Evolutionary conservation across 495 filamentous ascomycete genomes (phyloP).

Genomic region (Amniculicola lignicola): DNA sequence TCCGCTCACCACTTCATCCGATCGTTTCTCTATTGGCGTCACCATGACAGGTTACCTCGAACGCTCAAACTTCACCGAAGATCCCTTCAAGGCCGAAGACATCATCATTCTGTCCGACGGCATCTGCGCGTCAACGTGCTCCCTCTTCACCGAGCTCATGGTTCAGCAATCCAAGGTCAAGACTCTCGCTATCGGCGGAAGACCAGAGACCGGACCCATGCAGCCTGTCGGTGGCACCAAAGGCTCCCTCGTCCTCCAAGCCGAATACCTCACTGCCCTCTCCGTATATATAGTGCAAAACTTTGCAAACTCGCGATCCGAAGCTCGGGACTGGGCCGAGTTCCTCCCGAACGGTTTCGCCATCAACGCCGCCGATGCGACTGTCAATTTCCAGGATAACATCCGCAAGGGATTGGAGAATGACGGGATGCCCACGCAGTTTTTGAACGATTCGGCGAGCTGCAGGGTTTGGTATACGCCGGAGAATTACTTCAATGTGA

Average conservation of each 20-base stretch:
- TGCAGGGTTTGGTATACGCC: constrained; percentile 29
- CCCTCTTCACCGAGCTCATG: constrained; percentile 55
- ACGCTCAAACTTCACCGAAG: constrained; percentile 21
- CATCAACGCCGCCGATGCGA: constrained; percentile 21
- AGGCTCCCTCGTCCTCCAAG: constrained; percentile 30
- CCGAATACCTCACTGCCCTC: constrained; percentile 18
- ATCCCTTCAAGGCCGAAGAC: constrained; percentile 31
- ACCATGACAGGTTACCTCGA: constrained; percentile 26
- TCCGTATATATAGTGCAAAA: constrained; percentile 12
- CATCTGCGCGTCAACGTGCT: constrained; percentile 51
- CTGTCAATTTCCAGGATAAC: constrained; percentile 33
- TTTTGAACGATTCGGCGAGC: constrained; percentile 30
- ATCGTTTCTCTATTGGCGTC: constrained; percentile 23
- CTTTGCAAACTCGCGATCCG: constrained; percentile 8
- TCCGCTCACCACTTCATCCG: constrained; percentile 17
- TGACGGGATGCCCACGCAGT: constrained; percentile 27
- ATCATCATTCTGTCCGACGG: constrained; percentile 47
- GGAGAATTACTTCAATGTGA: constrained; percentile 24
- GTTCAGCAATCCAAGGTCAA: constrained; percentile 47
- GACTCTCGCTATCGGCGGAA: constrained; percentile 51
- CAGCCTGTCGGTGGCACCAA: constrained; percentile 38
- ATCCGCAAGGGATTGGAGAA: constrained; percentile 28
- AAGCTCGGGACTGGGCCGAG: constrained; percentile 15
- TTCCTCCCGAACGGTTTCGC: constrained; percentile 16
- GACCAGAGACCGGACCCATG: constrained; percentile 40